phyloP scores from a whole-genome alignment of 2,329 filamentous ascomycete species.

The Uncinocarpus reesii region DNA sequence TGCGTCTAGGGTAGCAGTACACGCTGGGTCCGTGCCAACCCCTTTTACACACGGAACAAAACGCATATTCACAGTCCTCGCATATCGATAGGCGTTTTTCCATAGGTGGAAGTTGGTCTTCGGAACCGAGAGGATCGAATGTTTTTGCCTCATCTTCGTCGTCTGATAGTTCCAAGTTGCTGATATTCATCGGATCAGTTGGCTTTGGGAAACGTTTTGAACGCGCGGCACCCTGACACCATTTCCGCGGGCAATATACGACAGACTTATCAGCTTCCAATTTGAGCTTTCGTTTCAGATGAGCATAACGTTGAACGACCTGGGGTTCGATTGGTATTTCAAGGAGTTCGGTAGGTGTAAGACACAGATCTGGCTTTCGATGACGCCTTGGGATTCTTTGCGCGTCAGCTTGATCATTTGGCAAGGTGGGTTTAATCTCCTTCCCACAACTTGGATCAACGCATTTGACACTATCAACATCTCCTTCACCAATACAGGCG shows the following conservation, averaged over 20 bases:
- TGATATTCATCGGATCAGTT: conserved; percentile 48
- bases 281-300: conserved; percentile 82
- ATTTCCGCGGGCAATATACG: conserved; percentile 80
- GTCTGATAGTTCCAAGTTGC: conserved; percentile 38
- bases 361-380: conserved; percentile 54
- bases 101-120: conserved; percentile 37
- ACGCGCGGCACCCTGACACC: conserved; percentile 82
- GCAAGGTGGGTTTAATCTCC: conserved; percentile 24
- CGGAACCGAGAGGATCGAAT: conserved; percentile 38
- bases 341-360: conserved; percentile 75
- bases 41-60: conserved; percentile 63
- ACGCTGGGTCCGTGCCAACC: conserved; percentile 90
- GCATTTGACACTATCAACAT: conserved; percentile 69
- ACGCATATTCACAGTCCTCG: conserved; percentile 79
- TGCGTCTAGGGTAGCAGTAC: conserved; percentile 56
- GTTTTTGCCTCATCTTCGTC: conserved; percentile 38
- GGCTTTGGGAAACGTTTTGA: conserved; percentile 65
- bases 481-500: conserved; percentile 74
- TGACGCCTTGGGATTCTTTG: conserved; percentile 25
- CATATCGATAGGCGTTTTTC: conserved; percentile 70
- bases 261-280: conserved; percentile 86
- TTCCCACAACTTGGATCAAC: conserved; percentile 69
- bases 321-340: conserved; percentile 63
- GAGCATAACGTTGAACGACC: conserved; percentile 73
- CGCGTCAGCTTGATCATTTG: conserved; percentile 11